Evolutionary conservation across 2,329 filamentous ascomycete genomes (phyloP).

Genomic region (Aureobasidium sp.): DNA sequence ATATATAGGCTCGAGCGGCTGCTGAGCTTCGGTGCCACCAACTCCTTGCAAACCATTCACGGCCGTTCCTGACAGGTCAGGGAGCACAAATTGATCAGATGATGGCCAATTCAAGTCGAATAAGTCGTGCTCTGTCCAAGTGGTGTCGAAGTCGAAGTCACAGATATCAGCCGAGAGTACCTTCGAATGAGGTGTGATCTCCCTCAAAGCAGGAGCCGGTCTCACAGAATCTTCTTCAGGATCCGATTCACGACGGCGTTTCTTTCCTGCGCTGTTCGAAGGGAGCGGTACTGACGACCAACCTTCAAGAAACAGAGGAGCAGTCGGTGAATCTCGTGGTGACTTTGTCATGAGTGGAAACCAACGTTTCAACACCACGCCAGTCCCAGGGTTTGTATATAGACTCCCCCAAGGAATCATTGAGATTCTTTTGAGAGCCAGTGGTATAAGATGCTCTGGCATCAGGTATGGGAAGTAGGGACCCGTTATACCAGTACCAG

Average conservation of each 20-base stretch:
- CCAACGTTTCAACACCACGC: neutral
- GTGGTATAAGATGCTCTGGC: neutral
- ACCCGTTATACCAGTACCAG: slow-evolving; percentile 9
- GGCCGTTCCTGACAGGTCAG: neutral
- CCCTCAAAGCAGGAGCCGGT: slow-evolving; percentile 8
- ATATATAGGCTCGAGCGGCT: neutral
- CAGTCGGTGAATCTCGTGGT: neutral
- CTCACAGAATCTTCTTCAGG: neutral
- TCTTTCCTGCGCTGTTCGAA: neutral
- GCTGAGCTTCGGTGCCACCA: neutral
- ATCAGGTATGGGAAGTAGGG: slow-evolving; percentile 11
- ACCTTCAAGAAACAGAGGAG: neutral
- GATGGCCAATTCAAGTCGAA: neutral
- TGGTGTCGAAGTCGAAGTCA: neutral
- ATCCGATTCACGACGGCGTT: neutral
- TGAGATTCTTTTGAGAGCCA: slow-evolving; percentile 2
- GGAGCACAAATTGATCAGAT: neutral
- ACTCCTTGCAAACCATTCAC: neutral
- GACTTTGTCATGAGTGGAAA: neutral
- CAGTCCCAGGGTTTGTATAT: slow-evolving; percentile 16
- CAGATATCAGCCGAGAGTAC: neutral
- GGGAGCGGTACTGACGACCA: neutral
- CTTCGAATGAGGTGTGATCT: neutral
- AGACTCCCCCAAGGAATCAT: neutral
- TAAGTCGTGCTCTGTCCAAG: neutral